Evolutionary conservation across 2,329 filamentous ascomycete species (phyloP).

Genomic region (Sphaerulina musiva): DNA sequence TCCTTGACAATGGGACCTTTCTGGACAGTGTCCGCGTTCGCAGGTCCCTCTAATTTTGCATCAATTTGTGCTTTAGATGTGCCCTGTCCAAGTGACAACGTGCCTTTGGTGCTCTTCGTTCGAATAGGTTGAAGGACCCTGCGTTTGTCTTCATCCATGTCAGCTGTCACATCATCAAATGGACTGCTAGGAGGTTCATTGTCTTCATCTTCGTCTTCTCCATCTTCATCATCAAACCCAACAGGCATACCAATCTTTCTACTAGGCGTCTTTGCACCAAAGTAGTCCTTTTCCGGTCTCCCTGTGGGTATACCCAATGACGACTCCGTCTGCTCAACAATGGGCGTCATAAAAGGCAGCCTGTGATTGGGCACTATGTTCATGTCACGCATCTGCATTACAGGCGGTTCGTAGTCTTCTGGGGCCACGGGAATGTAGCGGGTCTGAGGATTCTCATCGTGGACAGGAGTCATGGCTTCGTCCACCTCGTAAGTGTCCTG

Average conservation of each 20-base stretch:
- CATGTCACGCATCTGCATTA: slow-evolving; percentile 71
- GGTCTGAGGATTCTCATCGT: slow-evolving; percentile 44
- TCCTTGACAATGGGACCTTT: slow-evolving; percentile 76
- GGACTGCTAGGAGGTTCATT: slow-evolving; percentile 61
- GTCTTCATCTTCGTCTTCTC: slow-evolving; percentile 40
- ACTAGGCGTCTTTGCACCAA: slow-evolving; percentile 69
- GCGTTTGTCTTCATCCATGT: slow-evolving; percentile 38
- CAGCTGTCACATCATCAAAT: slow-evolving; percentile 57
- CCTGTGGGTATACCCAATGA: slow-evolving; percentile 65
- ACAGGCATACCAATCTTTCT: slow-evolving; percentile 46
- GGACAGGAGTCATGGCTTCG: slow-evolving; percentile 42
- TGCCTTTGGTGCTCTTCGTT: slow-evolving; percentile 43
- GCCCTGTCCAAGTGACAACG: slow-evolving; percentile 32
- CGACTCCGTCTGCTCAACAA: slow-evolving; percentile 88
- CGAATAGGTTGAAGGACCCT: slow-evolving; percentile 49
- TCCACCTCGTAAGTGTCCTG: slow-evolving; percentile 35
- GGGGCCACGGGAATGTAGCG: slow-evolving; percentile 74
- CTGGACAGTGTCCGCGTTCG: slow-evolving; percentile 39
- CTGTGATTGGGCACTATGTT: slow-evolving; percentile 77
- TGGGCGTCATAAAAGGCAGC: slow-evolving; percentile 96
- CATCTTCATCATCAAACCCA: slow-evolving; percentile 8
- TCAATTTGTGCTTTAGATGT: slow-evolving; percentile 31
- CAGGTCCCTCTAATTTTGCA: slow-evolving; percentile 20
- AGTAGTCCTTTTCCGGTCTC: slow-evolving; percentile 50
- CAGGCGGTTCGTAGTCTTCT: slow-evolving; percentile 74